Base-by-base conservation (phyloP, 768 basidiomycete species). In the Psilocybe tampanensis region DNA sequence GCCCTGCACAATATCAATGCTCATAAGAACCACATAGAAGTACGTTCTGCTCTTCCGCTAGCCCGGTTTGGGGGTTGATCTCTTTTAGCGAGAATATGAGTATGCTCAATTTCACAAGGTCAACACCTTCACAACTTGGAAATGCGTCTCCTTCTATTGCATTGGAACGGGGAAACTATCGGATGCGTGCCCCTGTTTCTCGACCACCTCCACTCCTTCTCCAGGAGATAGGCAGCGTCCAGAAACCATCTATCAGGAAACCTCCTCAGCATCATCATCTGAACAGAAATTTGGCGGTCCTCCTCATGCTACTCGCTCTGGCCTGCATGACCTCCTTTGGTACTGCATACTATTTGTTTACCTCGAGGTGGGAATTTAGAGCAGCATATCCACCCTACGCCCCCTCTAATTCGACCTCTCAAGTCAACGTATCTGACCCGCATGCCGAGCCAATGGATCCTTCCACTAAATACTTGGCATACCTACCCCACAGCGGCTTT, bases 401-500 rank as follows among this genome's bases (percentile, higher is more conserved):
- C 61, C 60, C 68, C 65, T 69, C 77, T 77, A 61, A 78, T 62
- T 19, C 55, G 23, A 56, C 18, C 49, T 57, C 55, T 45, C 45
- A 70, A 69, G 69, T 47, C 59, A 60, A 58, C 66, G 68, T 17
- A 44, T 60, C 56, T 63, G 60, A 59, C 42, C 52, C 42, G 55
- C 50, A 65, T 61, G 44, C 32, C 52, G 50, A 32, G 48, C 44
- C 24, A 32, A 29, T 45, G 44, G 19, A 60, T 29, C 42, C 72
- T 54, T 60, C 61, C 2, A 54, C 69, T 12, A 76, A 77, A 58
- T 94, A 81, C 68, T 70, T 94, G 18, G 78, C 89, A 18, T 94
- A 91, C 68, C 76, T 94, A 18, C 91, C 92, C 12, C 91, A 94
- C 68, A 90, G 89, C 60, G 89, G 90, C 2, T 88, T 90, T 61